A percentile compares a stretch with the other conserved stretches of the same genome.
These are phyloP conservation scores for Pythium plurisporium DNA, from an alignment of 352 stramenopile species.

Conservation along the genomic window DNA sequence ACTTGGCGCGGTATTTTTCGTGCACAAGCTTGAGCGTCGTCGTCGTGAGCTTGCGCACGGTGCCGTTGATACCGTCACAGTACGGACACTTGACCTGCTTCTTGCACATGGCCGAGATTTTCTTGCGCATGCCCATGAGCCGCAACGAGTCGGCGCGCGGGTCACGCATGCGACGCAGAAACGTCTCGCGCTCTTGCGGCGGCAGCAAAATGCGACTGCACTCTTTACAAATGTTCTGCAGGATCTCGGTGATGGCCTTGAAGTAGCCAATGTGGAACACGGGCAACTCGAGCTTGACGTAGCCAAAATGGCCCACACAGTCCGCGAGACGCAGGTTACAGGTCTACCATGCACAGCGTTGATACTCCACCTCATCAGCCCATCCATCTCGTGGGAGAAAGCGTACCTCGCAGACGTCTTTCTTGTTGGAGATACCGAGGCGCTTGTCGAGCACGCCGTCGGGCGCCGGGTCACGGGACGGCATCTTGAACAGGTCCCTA, in stretches of 20 bases:
- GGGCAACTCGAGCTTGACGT: slow-evolving; percentile 96
- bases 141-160: slow-evolving; percentile 70
- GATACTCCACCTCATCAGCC: no score
- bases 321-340: slow-evolving; percentile 92
- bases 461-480: slow-evolving; percentile 87
- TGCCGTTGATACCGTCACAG: slow-evolving; percentile 95
- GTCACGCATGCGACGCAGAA: slow-evolving; percentile 88
- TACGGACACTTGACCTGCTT: slow-evolving; percentile 94
- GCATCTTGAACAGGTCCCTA: slow-evolving; percentile 97
- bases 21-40: slow-evolving; percentile 98
- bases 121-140: slow-evolving; percentile 88
- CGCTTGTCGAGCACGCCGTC: slow-evolving; percentile 96
- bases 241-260: slow-evolving; percentile 96
- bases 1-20: slow-evolving; percentile 94
- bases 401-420: slow-evolving; percentile 90
- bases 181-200: slow-evolving; percentile 83
- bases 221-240: slow-evolving; percentile 98
- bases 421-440: slow-evolving; percentile 98
- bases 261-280: slow-evolving; percentile 99
- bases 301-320: slow-evolving; percentile 98
- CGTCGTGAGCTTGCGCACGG: slow-evolving; percentile 96
- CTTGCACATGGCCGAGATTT: slow-evolving; percentile 96
- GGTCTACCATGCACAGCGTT: slow-evolving; percentile 34
- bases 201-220: slow-evolving; percentile 95
- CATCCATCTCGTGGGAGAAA: no score